Base-by-base conservation (phyloP, 805 yeast species). In the Wickerhamiella qilinensis region DNA sequence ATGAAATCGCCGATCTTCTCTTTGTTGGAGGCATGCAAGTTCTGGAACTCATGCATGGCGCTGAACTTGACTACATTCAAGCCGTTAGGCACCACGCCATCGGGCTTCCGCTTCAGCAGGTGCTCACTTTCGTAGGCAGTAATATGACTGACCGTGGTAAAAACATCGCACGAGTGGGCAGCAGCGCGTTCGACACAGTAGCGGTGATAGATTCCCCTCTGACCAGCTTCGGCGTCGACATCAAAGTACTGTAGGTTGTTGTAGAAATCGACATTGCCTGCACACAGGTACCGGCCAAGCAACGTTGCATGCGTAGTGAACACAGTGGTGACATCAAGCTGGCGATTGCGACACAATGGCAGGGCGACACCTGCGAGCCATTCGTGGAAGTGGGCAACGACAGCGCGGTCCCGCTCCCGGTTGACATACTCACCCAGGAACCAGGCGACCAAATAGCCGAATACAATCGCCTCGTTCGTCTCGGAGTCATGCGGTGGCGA, bases 361-460 rank as follows among this genome's bases (percentile, higher is more conserved):
- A 91, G 64, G 0, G 94, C 94, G 34, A 91, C 85, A 50, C 97
- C 96, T 1, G 98, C 96, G 42, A 88, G 69, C 98, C 98, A 88
- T 63, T 88, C 98, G 63, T 88, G 98, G 58, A 81, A 86, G 56
- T 88, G 98, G 40, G 91, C 77, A 44, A 88, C 77, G 37, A 91
- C 85, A 0, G 97, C 96, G 50, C 88, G 75, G 38, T 78, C 78
- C 19, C 75, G 70, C 57, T 91, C 94, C 51, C 76, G 74, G 54
- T 67, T 74, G n/a, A 82, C 83, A 55, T 83, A 69, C 59, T 91
- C 97, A 15, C 98, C 98, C 40, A 91, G 64, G 57, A 88, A 86
- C 98, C 98, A 88, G 2, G 97, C 94, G 20, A 85, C 93, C 37
- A 84, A 63, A 60, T 88, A 88, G 22, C 98, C 98, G 48, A 88